Evolutionary conservation across 2,329 filamentous ascomycete genomes (phyloP), one percentile per base, ranked within the genome.

Genomic region (Phaeoacremonium minimum): DNA sequence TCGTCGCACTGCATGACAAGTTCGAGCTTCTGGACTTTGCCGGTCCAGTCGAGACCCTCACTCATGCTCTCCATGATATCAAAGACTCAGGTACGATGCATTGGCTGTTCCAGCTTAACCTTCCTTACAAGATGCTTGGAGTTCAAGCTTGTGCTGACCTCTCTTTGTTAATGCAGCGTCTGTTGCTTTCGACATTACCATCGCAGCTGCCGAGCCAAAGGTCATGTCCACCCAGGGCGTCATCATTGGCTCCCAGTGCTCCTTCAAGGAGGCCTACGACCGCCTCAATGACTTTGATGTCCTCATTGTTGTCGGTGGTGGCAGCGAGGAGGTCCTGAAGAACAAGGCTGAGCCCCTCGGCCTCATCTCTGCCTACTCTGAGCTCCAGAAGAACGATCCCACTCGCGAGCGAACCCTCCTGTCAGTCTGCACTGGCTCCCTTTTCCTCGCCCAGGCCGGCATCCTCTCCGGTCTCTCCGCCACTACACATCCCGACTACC

Each of bases 401-500:
- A 72, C 71, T 53, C 84, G 84, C 52, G 87, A 94, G 71, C 85
- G 87, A 49, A 90, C 87, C 33, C 69, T 93, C 52, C 67, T 93
- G 49, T 86, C 85, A 48, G 71, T 94, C 60, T 89, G 85, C 69
- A 87, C 85, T 32, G 87, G 86, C 45, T 76, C 83, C 30, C 77
- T 91, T 55, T 77, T 91, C 65, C 77, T 91, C 34, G 87, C 83
- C 43, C 71, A 85, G 53, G 75, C 82, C 52, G 87, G 86, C 48
- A 78, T 93, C 56, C 77, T 94, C 43, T 78, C 82, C 46, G 87
- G 87, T 45, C 71, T 93, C 17, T 81, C 83, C 18, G 87, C 85
- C 49, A 94, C 87, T 45, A 91, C 85, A 40, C 87, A 93, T 61
- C 82, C 85, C 42, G 85, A 93, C 62, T 81, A 72, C 64, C 74